Conservation (phyloP, 2,329 filamentous ascomycete species). For the Ophiosphaerella herpotricha region DNA sequence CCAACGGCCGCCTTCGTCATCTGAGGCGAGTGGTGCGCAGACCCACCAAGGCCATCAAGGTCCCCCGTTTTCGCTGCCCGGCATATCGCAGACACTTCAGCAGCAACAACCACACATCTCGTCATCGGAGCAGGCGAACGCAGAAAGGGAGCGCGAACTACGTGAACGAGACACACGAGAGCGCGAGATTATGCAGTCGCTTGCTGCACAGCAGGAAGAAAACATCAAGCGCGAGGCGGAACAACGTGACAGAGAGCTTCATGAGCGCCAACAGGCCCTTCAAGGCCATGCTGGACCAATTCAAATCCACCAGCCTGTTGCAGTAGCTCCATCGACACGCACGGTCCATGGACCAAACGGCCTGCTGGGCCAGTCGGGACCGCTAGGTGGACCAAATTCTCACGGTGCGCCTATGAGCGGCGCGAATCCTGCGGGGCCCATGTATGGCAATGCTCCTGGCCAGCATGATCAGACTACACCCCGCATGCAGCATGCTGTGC, state of each 20-base stretch:
- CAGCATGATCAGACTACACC: constrained; percentile 60
- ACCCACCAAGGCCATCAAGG: constrained; percentile 40
- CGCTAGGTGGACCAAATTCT: constrained; percentile 54
- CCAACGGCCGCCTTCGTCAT: constrained; percentile 43
- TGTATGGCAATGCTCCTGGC: constrained; percentile 73
- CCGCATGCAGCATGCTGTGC: constrained; percentile 65
- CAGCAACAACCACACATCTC: constrained; percentile 46
- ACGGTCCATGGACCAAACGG: constrained; percentile 93
- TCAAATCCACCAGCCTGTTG: constrained; percentile 92
- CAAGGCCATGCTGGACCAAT: constrained; percentile 88
- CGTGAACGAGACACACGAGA: constrained; percentile 50
- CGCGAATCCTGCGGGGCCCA: constrained; percentile 63
- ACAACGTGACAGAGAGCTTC: constrained; percentile 62
- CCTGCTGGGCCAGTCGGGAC: constrained; percentile 66
- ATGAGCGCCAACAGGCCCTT: constrained; percentile 68
- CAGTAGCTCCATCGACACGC: constrained; percentile 69
- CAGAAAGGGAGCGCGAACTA: constrained; percentile 54
- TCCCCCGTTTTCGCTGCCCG: constrained; percentile 51
- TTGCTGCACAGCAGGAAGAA: constrained; percentile 58
- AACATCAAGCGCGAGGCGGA: constrained; percentile 50
- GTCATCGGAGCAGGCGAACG: constrained; percentile 38
- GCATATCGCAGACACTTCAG: constrained; percentile 51
- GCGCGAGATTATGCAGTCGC: constrained; percentile 60
- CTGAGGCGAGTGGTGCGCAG: constrained; percentile 43
- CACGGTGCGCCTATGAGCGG: constrained; percentile 60